Evolutionary conservation across 768 basidiomycete species (phyloP).

Genomic region (Tulasnella sp.): DNA sequence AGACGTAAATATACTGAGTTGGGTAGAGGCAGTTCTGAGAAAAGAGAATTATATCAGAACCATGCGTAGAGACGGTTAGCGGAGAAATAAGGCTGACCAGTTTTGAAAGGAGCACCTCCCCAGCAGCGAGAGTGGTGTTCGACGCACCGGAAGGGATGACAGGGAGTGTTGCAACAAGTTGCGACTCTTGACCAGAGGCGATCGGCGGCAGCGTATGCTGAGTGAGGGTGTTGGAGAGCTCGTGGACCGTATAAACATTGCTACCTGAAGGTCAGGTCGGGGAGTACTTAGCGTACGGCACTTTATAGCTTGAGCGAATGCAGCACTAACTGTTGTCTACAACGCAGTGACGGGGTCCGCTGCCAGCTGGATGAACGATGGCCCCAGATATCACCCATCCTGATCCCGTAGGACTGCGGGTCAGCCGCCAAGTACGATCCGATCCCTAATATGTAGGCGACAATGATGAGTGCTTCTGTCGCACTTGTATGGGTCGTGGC

Average conservation of each 20-base stretch:
- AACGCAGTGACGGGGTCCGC: conserved; percentile 19
- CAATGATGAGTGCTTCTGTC: too few species aligned
- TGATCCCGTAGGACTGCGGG: background rate
- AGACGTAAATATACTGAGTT: conserved; percentile 17
- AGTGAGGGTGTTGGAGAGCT: conserved; percentile 20
- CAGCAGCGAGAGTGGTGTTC: conserved; percentile 6
- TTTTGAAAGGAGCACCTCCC: conserved; percentile 12
- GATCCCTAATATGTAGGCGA: conserved; percentile 14
- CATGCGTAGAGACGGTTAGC: too few species aligned
- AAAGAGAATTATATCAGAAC: too few species aligned
- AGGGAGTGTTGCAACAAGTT: conserved; percentile 13
- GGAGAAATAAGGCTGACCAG: too few species aligned
- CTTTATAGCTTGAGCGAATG: background rate
- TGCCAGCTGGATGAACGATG: conserved; percentile 16
- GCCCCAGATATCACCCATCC: conserved; percentile 12
- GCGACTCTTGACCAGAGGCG: background rate
- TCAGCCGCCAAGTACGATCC: conserved; percentile 20
- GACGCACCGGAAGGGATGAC: conserved; percentile 15
- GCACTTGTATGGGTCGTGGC: background rate
- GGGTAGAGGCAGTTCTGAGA: conserved; percentile 6
- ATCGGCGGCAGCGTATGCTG: conserved; percentile 17
- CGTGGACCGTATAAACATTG: conserved; percentile 19
- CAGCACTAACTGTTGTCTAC: conserved; percentile 4
- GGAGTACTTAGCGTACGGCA: background rate
- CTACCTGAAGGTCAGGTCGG: conserved; percentile 7